Conservation (phyloP, 495 filamentous ascomycete species). For the Neurospora sp. region DNA sequence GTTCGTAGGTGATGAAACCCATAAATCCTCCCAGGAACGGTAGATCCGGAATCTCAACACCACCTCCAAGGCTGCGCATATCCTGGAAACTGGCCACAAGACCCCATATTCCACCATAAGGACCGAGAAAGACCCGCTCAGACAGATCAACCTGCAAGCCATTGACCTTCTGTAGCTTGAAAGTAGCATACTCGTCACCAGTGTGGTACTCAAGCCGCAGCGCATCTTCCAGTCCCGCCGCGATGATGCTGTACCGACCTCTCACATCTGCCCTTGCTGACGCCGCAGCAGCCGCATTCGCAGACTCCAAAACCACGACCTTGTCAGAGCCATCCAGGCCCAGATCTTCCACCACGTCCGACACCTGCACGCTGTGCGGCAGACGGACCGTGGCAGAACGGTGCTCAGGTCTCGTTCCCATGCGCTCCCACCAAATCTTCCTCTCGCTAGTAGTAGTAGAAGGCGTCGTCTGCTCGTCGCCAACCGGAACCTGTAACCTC, state of each 20-base stretch:
- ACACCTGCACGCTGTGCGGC: constrained; percentile 28
- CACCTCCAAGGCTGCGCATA: constrained; percentile 27
- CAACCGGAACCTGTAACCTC: constrained; percentile 2
- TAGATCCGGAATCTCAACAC: constrained; percentile 16
- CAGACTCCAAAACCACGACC: constrained; percentile 45
- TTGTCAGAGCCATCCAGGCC: constrained; percentile 29
- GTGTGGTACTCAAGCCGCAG: constrained; percentile 44
- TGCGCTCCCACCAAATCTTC: constrained; percentile 16
- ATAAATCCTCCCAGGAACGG: constrained; percentile 87
- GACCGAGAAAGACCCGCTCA: constrained; percentile 21
- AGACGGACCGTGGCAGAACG: constrained; percentile 21
- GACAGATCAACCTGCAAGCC: constrained; percentile 2
- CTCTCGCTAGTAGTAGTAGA: not conserved
- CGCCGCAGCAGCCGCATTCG: constrained; percentile 29
- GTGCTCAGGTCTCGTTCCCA: constrained; percentile 19
- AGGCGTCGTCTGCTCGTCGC: not conserved
- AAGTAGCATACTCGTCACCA: constrained; percentile 28
- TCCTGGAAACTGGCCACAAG: constrained; percentile 51
- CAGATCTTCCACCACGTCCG: constrained; percentile 40
- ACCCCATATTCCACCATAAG: constrained; percentile 41
- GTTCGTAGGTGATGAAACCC: constrained; percentile 84
- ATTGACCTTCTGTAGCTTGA: constrained; percentile 9
- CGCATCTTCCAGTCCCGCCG: constrained; percentile 42
- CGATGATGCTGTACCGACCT: constrained; percentile 61
- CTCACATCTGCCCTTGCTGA: constrained; percentile 34